Conservation (phyloP, 805 yeast species). For the Diddensiella santjacobensis region DNA sequence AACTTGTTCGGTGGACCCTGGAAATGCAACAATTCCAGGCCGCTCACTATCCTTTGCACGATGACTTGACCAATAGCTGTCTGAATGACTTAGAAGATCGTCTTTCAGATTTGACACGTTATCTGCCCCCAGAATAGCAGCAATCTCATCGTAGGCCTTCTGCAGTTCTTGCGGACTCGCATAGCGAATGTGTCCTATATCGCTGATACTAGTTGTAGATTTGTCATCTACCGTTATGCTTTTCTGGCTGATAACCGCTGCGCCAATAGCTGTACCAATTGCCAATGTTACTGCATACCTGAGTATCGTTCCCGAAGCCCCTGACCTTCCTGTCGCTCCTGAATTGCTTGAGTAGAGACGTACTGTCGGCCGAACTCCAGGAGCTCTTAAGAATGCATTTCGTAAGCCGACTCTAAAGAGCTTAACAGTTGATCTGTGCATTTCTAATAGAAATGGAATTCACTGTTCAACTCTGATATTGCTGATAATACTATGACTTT, state of each 20-base stretch:
- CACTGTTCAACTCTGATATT: too few species aligned
- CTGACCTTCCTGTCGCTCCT: too few species aligned
- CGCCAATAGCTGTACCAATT: background rate
- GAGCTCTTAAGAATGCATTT: too few species aligned
- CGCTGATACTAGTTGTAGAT: background rate
- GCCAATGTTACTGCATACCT: background rate
- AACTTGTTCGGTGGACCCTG: slow-evolving; percentile 64
- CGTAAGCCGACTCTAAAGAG: too few species aligned
- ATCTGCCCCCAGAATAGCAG: slow-evolving; percentile 48
- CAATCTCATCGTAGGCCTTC: slow-evolving; percentile 51
- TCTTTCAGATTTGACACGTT: slow-evolving; percentile 44
- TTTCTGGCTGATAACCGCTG: background rate
- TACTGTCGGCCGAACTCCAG: too few species aligned
- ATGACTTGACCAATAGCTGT: slow-evolving; percentile 65
- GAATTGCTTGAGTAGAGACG: too few species aligned
- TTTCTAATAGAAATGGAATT: too few species aligned
- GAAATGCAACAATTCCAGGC: slow-evolving; percentile 61
- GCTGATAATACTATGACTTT: too few species aligned
- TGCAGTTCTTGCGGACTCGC: slow-evolving; percentile 46
- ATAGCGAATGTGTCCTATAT: slow-evolving; percentile 34
- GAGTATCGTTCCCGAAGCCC: background rate
- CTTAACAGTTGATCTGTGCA: too few species aligned
- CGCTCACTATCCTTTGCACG: slow-evolving; percentile 59
- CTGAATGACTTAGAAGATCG: slow-evolving; percentile 54
- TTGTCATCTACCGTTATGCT: too few species aligned